Percentiles rank a stretch among this genome's conserved stretches.
Conservation (phyloP, 1,284 basidiomycete genomes). For the Amylostereum areolatum region DNA sequence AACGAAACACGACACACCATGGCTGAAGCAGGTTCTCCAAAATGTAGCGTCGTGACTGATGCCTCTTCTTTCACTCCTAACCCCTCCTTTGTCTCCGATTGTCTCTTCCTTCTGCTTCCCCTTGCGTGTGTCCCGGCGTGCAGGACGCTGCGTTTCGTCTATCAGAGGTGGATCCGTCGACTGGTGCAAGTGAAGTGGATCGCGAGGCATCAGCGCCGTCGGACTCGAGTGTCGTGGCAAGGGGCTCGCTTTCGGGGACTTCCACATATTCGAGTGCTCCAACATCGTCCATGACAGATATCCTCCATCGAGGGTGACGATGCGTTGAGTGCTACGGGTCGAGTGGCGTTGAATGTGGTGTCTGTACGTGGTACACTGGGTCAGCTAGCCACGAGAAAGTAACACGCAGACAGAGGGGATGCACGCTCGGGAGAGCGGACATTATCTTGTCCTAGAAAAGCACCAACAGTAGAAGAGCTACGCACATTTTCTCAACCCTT, state of each 20-base stretch:
- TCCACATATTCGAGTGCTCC: background rate
- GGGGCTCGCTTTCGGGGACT: background rate
- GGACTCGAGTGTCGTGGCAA: slow-evolving; percentile 39
- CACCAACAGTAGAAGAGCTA: slow-evolving; percentile 15
- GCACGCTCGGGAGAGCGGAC: slow-evolving; percentile 5
- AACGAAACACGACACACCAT: slow-evolving; percentile 19
- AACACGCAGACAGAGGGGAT: slow-evolving; percentile 12
- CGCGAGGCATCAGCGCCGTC: slow-evolving; percentile 41
- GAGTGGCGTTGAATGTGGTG: background rate
- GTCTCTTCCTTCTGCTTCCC: slow-evolving; percentile 51
- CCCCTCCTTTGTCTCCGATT: slow-evolving; percentile 28
- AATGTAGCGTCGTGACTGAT: slow-evolving; percentile 22
- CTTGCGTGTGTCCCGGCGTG: slow-evolving; percentile 49
- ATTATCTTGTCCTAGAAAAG: background rate
- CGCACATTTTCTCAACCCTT: slow-evolving; percentile 66
- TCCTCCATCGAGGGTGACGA: background rate
- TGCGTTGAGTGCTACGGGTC: background rate
- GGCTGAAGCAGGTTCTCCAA: slow-evolving; percentile 18
- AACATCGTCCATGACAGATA: background rate
- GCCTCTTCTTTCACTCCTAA: slow-evolving; percentile 72
- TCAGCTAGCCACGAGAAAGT: slow-evolving; percentile 13
- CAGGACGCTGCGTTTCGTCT: slow-evolving; percentile 26
- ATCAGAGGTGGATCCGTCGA: slow-evolving; percentile 28
- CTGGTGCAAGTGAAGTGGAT: slow-evolving; percentile 51
- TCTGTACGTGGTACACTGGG: background rate